These are phyloP conservation scores for Amphirosellinia nigrospora DNA, from an alignment of 495 filamentous ascomycete species.

Conservation along the genomic window DNA sequence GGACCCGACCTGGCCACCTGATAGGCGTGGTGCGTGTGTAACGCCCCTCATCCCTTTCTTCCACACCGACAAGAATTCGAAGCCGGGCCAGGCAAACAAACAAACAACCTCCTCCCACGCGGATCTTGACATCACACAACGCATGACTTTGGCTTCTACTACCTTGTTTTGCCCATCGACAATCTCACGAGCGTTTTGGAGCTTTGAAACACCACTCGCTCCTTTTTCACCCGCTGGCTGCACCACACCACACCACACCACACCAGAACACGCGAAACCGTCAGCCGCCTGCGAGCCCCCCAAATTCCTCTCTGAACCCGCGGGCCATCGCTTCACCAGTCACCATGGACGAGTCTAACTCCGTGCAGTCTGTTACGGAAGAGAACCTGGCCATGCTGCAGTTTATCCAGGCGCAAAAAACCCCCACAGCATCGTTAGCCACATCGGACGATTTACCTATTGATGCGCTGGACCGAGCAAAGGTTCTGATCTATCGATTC, in stretches of 20 bases:
- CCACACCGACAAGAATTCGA: not conserved
- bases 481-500: not conserved
- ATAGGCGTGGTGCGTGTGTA: constrained; percentile 5
- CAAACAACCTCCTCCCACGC: not conserved
- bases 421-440: not conserved
- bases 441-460: not conserved
- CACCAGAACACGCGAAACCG: not conserved
- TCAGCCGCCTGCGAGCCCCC: not conserved
- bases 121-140: not conserved
- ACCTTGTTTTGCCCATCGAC: too few relatives aligned
- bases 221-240: too few relatives aligned
- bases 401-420: not conserved
- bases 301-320: too few relatives aligned
- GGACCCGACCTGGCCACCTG: not conserved
- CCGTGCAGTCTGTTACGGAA: not conserved
- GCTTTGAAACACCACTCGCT: too few relatives aligned
- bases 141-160: too few relatives aligned
- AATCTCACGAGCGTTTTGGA: too few relatives aligned
- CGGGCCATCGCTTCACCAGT: not conserved
- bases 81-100: too few relatives aligned
- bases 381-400: not conserved
- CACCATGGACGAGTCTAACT: not conserved
- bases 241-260: too few relatives aligned
- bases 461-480: not conserved
- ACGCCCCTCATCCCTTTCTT: not conserved